phyloP scores from a whole-genome alignment of 768 basidiomycete genomes.

The Dendrothele bispora region DNA sequence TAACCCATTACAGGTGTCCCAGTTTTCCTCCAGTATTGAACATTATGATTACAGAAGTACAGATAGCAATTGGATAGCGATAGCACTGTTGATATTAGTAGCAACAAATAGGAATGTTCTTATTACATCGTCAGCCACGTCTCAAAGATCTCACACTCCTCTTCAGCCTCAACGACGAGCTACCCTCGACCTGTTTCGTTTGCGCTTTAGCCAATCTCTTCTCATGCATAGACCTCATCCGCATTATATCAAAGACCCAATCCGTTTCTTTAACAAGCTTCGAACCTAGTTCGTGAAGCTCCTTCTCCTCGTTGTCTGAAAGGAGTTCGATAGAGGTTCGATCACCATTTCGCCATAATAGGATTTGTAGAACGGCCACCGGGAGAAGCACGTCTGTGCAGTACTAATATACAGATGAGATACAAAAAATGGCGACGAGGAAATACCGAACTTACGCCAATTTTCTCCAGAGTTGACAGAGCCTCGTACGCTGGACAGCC shows the following conservation, averaged over 20 bases:
- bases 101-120: too few relatives aligned
- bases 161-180: too few relatives aligned
- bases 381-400: conserved; percentile 71
- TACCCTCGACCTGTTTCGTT: too few relatives aligned
- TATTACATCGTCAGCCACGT: too few relatives aligned
- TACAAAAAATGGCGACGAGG: neutral
- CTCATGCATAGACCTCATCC: conserved; percentile 37
- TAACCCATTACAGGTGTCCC: too few relatives aligned
- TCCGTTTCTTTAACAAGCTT: conserved; percentile 53
- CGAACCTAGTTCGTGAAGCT: conserved; percentile 49
- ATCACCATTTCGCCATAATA: conserved; percentile 68
- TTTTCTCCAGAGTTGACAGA: conserved; percentile 46
- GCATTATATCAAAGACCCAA: conserved; percentile 67
- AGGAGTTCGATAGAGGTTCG: conserved; percentile 53
- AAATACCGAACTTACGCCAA: conserved; percentile 41
- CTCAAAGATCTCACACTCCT: too few relatives aligned
- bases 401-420: conserved; percentile 45
- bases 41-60: too few relatives aligned
- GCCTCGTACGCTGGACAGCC: conserved; percentile 45
- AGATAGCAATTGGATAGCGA: too few relatives aligned
- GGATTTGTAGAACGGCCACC: conserved; percentile 68
- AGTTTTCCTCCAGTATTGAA: too few relatives aligned
- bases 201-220: conserved; percentile 18
- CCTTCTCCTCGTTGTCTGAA: conserved; percentile 51
- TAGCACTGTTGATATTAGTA: too few relatives aligned